Evolutionary conservation across 2,329 filamentous ascomycete species (phyloP).

Genomic region (Diaporthe ilicicola): DNA sequence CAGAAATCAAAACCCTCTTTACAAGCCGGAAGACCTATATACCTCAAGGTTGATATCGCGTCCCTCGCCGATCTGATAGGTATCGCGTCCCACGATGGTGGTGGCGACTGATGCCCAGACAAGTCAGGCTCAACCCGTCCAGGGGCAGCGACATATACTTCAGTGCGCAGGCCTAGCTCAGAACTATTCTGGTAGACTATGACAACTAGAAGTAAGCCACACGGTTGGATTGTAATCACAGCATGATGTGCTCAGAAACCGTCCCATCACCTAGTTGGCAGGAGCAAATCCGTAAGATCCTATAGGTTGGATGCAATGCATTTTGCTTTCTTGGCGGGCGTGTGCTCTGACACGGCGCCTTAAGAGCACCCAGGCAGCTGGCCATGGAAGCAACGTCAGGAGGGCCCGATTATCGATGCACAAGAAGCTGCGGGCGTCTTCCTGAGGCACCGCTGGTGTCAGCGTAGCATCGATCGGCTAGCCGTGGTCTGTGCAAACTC

Average conservation of each 20-base stretch:
- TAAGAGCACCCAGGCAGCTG: not conserved
- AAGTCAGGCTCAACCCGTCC: not conserved
- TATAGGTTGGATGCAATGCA: not conserved
- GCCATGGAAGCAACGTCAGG: not conserved
- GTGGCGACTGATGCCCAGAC: too few relatives aligned
- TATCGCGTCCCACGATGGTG: too few relatives aligned
- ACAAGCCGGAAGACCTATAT: too few relatives aligned
- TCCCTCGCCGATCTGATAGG: too few relatives aligned
- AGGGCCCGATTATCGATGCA: not conserved
- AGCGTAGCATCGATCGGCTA: not conserved
- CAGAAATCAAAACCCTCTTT: too few relatives aligned
- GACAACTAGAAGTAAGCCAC: not conserved
- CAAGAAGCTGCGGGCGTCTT: not conserved
- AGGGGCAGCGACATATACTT: too few relatives aligned
- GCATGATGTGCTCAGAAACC: not conserved
- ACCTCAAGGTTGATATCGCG: too few relatives aligned
- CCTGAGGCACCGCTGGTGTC: not conserved
- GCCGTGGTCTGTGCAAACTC: constrained; percentile 8
- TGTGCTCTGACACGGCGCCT: not conserved
- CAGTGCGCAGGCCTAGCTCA: too few relatives aligned
- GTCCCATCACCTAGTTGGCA: not conserved
- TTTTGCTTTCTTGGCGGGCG: not conserved
- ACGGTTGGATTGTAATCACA: not conserved
- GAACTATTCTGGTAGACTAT: not conserved
- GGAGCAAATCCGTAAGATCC: not conserved